Conservation (phyloP, 2,329 filamentous ascomycete genomes). For the Aspergillus costaricaensis region DNA sequence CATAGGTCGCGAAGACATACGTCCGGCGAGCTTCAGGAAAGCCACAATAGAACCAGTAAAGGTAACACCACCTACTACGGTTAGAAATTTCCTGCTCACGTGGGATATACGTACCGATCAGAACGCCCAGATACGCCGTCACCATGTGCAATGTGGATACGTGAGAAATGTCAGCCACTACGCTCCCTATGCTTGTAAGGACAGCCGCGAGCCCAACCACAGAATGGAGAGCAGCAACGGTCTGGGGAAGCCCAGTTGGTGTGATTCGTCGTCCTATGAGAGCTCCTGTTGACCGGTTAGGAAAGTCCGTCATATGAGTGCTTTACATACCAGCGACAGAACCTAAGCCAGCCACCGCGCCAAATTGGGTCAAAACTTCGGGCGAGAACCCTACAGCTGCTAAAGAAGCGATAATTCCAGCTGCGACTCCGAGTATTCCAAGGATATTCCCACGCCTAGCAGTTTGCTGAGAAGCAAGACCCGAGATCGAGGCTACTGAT, state of each 20-base stretch:
- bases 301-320: neutral
- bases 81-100: conserved; percentile 3
- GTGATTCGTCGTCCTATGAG: conserved; percentile 84
- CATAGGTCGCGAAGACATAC: conserved; percentile 76
- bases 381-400: conserved; percentile 77
- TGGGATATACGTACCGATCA: conserved; percentile 60
- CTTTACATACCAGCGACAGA: conserved; percentile 57
- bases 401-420: conserved; percentile 80
- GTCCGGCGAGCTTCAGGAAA: conserved; percentile 81
- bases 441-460: conserved; percentile 83
- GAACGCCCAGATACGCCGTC: conserved; percentile 79
- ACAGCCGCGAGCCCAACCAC: conserved; percentile 89
- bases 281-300: conserved; percentile 52
- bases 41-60: conserved; percentile 91
- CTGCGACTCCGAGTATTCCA: conserved; percentile 80
- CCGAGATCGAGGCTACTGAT: conserved; percentile 65
- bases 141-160: conserved; percentile 79
- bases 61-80: conserved; percentile 66
- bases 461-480: conserved; percentile 78
- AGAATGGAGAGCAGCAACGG: conserved; percentile 83
- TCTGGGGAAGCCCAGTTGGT: conserved; percentile 84
- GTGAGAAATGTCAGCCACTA: conserved; percentile 71
- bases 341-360: conserved; percentile 71
- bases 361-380: conserved; percentile 78
- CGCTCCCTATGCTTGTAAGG: conserved; percentile 82